These are phyloP conservation scores for Marsdenia floribunda DNA, from an alignment of 257 asterid species.

Conservation along the genomic window DNA sequence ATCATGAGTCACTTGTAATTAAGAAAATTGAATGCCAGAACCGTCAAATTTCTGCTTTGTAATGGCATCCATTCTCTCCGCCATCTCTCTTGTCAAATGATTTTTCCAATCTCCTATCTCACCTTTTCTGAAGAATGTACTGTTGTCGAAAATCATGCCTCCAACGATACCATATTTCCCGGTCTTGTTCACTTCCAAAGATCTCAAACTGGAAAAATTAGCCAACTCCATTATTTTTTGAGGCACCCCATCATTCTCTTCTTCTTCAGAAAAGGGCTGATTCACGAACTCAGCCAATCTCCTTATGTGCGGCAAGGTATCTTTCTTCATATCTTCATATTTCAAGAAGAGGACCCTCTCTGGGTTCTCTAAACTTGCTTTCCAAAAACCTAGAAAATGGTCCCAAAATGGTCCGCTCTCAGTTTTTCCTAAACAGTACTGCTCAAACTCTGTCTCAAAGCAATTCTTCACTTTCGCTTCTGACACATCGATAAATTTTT, in stretches of 20 bases:
- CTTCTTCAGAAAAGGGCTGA: slow-evolving; percentile 6
- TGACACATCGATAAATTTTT: too few species aligned
- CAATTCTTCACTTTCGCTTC: too few species aligned
- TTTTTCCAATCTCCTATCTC: slow-evolving; percentile 12
- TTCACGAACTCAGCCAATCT: slow-evolving; percentile 5
- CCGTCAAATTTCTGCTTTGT: neutral
- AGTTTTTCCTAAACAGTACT: too few species aligned
- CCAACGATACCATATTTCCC: neutral
- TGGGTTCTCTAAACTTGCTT: too few species aligned
- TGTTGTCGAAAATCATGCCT: neutral
- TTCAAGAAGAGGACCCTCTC: too few species aligned
- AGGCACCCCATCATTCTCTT: slow-evolving; percentile 4
- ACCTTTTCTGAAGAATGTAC: slow-evolving; percentile 13
- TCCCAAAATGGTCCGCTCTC: too few species aligned
- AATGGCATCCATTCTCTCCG: neutral
- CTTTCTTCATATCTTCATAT: too few species aligned
- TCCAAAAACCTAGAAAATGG: too few species aligned
- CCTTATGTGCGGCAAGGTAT: too few species aligned
- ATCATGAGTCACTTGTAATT: too few species aligned
- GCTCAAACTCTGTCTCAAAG: too few species aligned
- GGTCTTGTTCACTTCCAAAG: slow-evolving; percentile 14
- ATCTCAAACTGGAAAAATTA: slow-evolving; percentile 6
- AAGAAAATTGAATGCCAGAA: too few species aligned
- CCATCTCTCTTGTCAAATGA: neutral
- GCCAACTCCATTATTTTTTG: neutral